A percentile compares a stretch with the other conserved stretches of the same genome.
phyloP scores from a whole-genome alignment of 129 eudicot species.

The Dittrichia graveolens region DNA sequence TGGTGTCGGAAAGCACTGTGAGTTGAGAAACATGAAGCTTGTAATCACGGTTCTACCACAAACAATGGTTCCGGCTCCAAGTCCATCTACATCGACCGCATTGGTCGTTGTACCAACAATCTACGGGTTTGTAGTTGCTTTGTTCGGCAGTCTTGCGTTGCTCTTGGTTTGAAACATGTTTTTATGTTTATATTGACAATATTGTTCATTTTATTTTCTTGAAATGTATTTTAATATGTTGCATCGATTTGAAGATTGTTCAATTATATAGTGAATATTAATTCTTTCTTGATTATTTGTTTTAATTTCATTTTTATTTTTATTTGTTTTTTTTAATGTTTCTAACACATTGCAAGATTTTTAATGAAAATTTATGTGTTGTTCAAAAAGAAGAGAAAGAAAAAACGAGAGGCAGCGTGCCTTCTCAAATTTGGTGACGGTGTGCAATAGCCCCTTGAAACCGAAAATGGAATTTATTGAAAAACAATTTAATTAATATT shows the following conservation, averaged over 20 bases:
- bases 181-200: neutral
- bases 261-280: neutral
- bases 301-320: too few relatives aligned
- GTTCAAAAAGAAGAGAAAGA: too few relatives aligned
- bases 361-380: too few relatives aligned
- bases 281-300: neutral
- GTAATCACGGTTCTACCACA: constrained; percentile 41
- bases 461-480: too few relatives aligned
- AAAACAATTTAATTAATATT: too few relatives aligned
- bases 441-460: too few relatives aligned
- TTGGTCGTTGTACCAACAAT: constrained; percentile 1
- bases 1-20: constrained; percentile 45
- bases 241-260: constrained; percentile 5
- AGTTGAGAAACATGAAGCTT: constrained; percentile 37
- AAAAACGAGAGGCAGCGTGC: too few relatives aligned
- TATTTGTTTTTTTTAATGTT: too few relatives aligned
- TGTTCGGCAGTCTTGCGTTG: constrained; percentile 14
- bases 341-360: too few relatives aligned
- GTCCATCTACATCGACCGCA: constrained; percentile 22
- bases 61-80: constrained; percentile 27
- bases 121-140: constrained; percentile 11
- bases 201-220: neutral
- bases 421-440: too few relatives aligned
- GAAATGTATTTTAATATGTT: neutral
- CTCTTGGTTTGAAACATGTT: constrained; percentile 17